Base-by-base conservation (phyloP, 208 protist genomes). In the Angomonas desouzai region DNA sequence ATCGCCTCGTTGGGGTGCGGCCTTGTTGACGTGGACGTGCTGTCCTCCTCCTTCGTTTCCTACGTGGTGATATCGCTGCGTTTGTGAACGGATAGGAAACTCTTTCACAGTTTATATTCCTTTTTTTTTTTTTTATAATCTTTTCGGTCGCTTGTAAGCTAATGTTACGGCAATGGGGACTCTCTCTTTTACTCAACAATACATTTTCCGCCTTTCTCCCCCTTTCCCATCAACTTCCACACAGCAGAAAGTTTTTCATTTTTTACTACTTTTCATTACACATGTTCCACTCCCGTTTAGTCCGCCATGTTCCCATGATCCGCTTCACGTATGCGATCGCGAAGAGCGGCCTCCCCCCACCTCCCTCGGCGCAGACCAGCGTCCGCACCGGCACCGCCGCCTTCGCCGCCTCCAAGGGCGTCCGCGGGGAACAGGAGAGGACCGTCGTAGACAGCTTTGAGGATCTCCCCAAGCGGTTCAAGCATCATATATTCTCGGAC, bases 291-390 rank as follows among this genome's bases (percentile, higher is more conserved):
- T 7, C 56, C 23, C 81, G 76, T 25, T 47, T 75, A 20, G 51
- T 49, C 23, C 73, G 68, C 7, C 83, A 72, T 53, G 65, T 70
- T 27, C 85, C 88, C 34, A 70, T 81, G 30, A 94, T 94, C 38
- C 73, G 76, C 13, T 94, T 94, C 66, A 83, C 65, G 10, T 85
- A 91, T 62, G 88, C 85, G 18, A 58, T 87, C 40, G 70, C 76
- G 33, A 94, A 90, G 70, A 76, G 55, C 47, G 73, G 62, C 11
- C 23, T 22, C 13, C 0, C 27, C 40, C 32, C 47, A 43, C 33
- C 43, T 47, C 27, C 29, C 0, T 11, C 1, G 36, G n/a, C 28
- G 29, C 33, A 30, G 23, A 34, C 18, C 43, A 53, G 25, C n/a
- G 45, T 64, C 16, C 38, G 25, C 33, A 43, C 38, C 30, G 62